Percentiles rank a stretch among this genome's conserved stretches.
phyloP scores from a whole-genome alignment of 768 basidiomycete genomes.

The Multifurca ochricompacta region DNA sequence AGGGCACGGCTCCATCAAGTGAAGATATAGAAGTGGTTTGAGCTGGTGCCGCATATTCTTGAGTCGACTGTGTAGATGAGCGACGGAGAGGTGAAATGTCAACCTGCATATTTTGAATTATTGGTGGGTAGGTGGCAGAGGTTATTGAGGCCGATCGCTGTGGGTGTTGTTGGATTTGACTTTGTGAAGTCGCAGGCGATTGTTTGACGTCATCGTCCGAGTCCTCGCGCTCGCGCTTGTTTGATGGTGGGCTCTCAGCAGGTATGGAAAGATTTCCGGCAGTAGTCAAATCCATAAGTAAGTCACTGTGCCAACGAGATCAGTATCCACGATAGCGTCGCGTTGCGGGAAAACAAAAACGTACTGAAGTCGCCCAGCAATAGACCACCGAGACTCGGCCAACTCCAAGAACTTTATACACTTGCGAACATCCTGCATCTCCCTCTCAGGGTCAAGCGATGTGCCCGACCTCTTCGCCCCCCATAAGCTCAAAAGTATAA shows the following conservation, averaged over 20 bases:
- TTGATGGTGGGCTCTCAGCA: constrained; percentile 13
- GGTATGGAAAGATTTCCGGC: constrained; percentile 13
- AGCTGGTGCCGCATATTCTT: not conserved
- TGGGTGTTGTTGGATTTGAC: not conserved
- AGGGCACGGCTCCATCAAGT: not conserved
- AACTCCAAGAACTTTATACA: constrained; percentile 32
- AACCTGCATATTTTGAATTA: not conserved
- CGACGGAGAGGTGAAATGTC: not conserved
- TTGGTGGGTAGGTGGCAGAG: not conserved
- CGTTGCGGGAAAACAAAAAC: not conserved
- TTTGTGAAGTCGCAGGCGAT: not conserved
- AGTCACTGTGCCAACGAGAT: constrained; percentile 3
- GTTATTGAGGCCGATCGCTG: not conserved
- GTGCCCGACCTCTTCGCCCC: constrained; percentile 39
- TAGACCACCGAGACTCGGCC: constrained; percentile 17
- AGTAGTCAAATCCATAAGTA: constrained; percentile 8
- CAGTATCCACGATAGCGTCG: not conserved
- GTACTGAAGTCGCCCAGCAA: constrained; percentile 19
- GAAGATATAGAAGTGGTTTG: not conserved
- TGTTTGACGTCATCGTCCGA: constrained; percentile 1
- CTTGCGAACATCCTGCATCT: constrained; percentile 45
- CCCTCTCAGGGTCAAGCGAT: constrained; percentile 33
- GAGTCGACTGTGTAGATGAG: not conserved
- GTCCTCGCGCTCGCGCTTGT: constrained; percentile 16
- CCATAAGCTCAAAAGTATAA: constrained; percentile 52